A percentile compares a stretch with the other conserved stretches of the same genome.
Conservation (phyloP, 2,329 filamentous ascomycete genomes). For the Trichoderma polysporum region DNA sequence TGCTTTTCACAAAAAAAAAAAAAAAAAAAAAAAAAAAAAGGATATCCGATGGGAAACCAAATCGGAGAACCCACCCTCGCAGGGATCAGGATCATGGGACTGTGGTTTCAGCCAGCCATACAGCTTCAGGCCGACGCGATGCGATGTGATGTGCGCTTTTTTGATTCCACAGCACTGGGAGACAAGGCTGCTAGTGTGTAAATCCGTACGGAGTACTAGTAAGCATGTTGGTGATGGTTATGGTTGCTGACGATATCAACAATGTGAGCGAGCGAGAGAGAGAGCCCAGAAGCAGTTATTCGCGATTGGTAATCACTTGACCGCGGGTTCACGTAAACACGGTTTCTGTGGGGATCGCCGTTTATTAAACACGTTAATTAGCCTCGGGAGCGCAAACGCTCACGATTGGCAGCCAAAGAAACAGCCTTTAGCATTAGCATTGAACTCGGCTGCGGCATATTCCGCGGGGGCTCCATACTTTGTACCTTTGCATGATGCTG, state of each 20-base stretch:
- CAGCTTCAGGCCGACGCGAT: neutral
- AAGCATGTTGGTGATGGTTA: neutral
- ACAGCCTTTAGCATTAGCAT: neutral
- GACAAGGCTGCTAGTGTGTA: neutral
- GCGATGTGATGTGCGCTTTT: neutral
- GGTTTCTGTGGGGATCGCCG: neutral
- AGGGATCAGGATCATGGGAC: conserved; percentile 11
- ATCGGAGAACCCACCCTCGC: neutral
- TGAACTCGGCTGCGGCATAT: neutral
- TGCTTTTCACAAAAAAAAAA: too few relatives aligned
- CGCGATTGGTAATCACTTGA: conserved; percentile 1
- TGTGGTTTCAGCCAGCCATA: too few relatives aligned
- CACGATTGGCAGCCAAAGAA: neutral
- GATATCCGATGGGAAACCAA: too few relatives aligned
- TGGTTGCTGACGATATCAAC: neutral
- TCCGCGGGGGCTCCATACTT: neutral
- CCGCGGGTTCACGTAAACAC: conserved; percentile 8
- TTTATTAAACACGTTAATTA: conserved; percentile 1
- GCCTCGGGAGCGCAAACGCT: conserved; percentile 1
- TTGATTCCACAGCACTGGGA: neutral
- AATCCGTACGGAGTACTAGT: neutral
- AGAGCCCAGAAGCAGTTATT: neutral
- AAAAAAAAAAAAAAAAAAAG: too few relatives aligned
- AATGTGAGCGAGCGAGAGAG: neutral
- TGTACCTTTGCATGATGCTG: neutral